Evolutionary conservation across 116 monocot genomes (phyloP), one percentile per base, ranked within the genome.

Genomic region (Zostera marina): DNA sequence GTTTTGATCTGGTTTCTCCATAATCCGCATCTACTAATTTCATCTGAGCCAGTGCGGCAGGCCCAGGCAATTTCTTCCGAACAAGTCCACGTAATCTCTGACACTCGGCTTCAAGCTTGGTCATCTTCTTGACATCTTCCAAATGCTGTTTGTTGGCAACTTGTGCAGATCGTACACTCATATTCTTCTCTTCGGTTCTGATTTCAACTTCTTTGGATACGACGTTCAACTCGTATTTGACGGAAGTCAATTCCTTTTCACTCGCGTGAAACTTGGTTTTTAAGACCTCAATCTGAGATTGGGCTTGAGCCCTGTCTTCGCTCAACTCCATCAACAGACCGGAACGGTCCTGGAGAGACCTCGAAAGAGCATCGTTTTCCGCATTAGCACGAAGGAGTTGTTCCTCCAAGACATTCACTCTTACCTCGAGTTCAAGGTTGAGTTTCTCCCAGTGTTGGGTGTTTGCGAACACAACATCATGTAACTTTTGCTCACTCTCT

Each of bases 11-110:
- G 53, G 32, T 56, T 8, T 81, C 86, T 21, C 75, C 81, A 69
- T 68, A 64, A 25, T 81, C 76, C 23, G 81, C 87, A 70, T 87
- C 87, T 55, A 74, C 14, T 60, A n/a, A n/a, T n/a, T 81, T 87
- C 81, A 87, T 87, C 67, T 87, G 87, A 53, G 87, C 87, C 67
- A 87, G 69, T 49, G 87, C 87, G 74, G 87, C 87, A 38, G 87
- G 87, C 7, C 87, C 87, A 58, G 87, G 87, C 42, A 87, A 66
- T 53, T 76, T 87, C 56, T 87, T 87, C 42, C 81, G 68, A 52
- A 87, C 81, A 66, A 87, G 79, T 19, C 72, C 79, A 63, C 87
- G 76, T 65, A 87, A 70, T 45, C 87, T 81, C 61, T 87, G 81
- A 52, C 87, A 81, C 61, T 87, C 87, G 20, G 87, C 76, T 72